Evolutionary conservation across 2,329 filamentous ascomycete species (phyloP).

Genomic region (Claviceps africana): DNA sequence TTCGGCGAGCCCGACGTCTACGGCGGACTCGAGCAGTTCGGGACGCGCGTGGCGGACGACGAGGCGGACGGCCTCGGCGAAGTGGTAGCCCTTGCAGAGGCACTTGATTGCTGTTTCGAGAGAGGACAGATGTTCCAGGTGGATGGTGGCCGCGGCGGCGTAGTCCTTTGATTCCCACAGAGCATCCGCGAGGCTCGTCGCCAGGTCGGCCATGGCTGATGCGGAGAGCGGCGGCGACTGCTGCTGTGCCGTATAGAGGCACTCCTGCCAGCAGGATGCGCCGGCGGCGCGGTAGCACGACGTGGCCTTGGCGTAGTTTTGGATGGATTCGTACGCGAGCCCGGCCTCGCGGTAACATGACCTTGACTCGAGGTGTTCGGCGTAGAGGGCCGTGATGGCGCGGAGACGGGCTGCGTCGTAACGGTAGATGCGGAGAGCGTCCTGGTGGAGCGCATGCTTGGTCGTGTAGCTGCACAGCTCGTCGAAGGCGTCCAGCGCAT

Average conservation of each 20-base stretch:
- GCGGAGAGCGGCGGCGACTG: slow-evolving; percentile 45
- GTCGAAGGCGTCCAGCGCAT: slow-evolving; percentile 58
- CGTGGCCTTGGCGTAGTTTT: slow-evolving; percentile 59
- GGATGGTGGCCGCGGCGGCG: slow-evolving; percentile 61
- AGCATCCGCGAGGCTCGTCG: slow-evolving; percentile 61
- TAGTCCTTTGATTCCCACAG: slow-evolving; percentile 78
- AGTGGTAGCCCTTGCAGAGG: slow-evolving; percentile 77
- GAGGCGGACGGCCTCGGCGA: slow-evolving; percentile 76
- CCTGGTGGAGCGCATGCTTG: slow-evolving; percentile 66
- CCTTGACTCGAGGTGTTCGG: slow-evolving; percentile 56
- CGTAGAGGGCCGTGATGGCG: slow-evolving; percentile 64
- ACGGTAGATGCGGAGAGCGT: slow-evolving; percentile 67
- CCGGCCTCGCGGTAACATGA: slow-evolving; percentile 79
- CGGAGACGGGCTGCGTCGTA: slow-evolving; percentile 58
- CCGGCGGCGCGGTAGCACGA: slow-evolving; percentile 73
- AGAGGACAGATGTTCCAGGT: slow-evolving; percentile 67
- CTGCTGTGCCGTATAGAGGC: slow-evolving; percentile 64
- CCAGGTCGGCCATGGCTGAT: slow-evolving; percentile 51
- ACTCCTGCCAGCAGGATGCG: slow-evolving; percentile 71
- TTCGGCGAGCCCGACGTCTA: slow-evolving; percentile 71
- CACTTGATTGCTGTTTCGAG: slow-evolving; percentile 56
- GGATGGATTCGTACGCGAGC: slow-evolving; percentile 77
- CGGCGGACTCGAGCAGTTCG: slow-evolving; percentile 49
- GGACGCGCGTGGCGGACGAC: slow-evolving; percentile 46
- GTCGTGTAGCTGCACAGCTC: slow-evolving; percentile 66